These are phyloP conservation scores for Gelatoporia subvermispora DNA, from an alignment of 768 basidiomycete genomes.

Conservation along the genomic window DNA sequence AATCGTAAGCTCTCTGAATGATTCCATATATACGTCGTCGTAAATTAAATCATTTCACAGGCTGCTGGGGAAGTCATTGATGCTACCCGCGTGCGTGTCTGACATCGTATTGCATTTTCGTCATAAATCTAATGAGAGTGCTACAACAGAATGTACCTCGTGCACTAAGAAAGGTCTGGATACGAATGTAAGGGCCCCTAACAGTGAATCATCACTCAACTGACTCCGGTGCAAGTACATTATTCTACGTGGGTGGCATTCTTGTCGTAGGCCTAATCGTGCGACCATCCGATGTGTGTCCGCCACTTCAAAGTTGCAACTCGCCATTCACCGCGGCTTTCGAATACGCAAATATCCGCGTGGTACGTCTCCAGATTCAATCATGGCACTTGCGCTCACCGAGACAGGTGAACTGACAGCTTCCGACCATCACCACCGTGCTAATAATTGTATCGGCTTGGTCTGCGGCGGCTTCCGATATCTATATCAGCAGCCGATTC, in stretches of 20 bases:
- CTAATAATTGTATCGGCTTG: conserved; percentile 48
- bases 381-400: not conserved
- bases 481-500: conserved; percentile 44
- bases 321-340: conserved; percentile 47
- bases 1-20: conserved; percentile 15
- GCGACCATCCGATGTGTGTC: not conserved
- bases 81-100: conserved; percentile 16
- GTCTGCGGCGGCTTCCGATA: conserved; percentile 50
- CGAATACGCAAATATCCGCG: conserved; percentile 37
- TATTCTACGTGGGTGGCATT: conserved; percentile 40
- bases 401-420: conserved; percentile 3
- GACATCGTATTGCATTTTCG: not conserved
- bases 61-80: conserved; percentile 27
- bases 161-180: conserved; percentile 22
- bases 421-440: conserved; percentile 36
- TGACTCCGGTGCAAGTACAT: conserved; percentile 11
- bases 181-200: conserved; percentile 16
- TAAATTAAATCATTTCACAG: conserved; percentile 5
- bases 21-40: not conserved
- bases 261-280: conserved; percentile 41
- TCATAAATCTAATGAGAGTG: not conserved
- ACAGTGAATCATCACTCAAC: not conserved
- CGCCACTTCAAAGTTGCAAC: too few species aligned
- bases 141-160: conserved; percentile 22
- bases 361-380: conserved; percentile 21